Conservation (phyloP, 225 moss, liverwort and hornwort genomes). For the Physcomitrium patens region DNA sequence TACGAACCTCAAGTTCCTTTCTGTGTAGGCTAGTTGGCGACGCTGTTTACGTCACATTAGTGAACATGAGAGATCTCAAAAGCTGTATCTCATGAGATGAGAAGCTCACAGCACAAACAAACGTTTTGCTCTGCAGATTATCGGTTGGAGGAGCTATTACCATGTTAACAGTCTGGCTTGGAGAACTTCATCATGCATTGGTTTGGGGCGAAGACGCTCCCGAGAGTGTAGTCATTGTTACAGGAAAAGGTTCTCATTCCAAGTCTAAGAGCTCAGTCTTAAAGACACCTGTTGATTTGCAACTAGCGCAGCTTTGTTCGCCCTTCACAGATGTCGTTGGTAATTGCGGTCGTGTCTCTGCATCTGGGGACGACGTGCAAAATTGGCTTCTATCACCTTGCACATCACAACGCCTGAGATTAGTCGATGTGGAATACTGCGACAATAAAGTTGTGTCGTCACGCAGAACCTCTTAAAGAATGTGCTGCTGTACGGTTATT, state of each 20-base stretch:
- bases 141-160: conserved; percentile 82
- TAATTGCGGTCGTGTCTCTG: conserved; percentile 48
- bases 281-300: conserved; percentile 59
- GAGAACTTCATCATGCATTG: conserved; percentile 76
- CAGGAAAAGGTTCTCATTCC: conserved; percentile 87
- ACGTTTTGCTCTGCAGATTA: conserved; percentile 43
- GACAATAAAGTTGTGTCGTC: conserved; percentile 22
- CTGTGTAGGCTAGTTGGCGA: not conserved
- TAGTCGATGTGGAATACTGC: conserved; percentile 35
- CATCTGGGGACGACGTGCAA: conserved; percentile 51
- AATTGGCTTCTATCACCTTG: conserved; percentile 54
- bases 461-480: conserved; percentile 11
- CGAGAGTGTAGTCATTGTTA: conserved; percentile 62
- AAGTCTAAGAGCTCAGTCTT: conserved; percentile 68
- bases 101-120: not conserved
- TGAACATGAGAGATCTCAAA: not conserved
- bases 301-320: conserved; percentile 50
- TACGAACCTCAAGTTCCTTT: not conserved
- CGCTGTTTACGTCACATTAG: not conserved
- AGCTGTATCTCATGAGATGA: not conserved
- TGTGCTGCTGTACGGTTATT: not conserved
- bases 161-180: conserved; percentile 72
- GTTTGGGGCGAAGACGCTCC: conserved; percentile 91
- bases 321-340: conserved; percentile 57
- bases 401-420: conserved; percentile 38